Evolutionary conservation across 352 stramenopile genomes (phyloP), one percentile per base, ranked within the genome.

Genomic region (Albugo candida): DNA sequence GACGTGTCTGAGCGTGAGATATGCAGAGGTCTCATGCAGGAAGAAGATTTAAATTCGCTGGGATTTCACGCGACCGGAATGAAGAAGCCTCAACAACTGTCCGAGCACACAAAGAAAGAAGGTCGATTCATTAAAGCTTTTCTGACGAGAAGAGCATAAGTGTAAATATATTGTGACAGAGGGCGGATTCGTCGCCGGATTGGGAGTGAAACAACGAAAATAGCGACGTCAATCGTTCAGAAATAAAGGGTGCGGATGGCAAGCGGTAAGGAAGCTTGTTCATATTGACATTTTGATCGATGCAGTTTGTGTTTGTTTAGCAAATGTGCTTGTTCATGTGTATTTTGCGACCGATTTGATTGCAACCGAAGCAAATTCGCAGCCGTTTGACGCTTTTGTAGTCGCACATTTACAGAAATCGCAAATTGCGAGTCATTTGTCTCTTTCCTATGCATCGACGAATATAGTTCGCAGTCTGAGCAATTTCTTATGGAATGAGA

Each of bases 61-160:
- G 82, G 82, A 0, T 93, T 94, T 53, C 62, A 87, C 45, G 62
- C 85, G 19, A 66, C 81, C 55, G 74, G 64, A 39, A 86, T 86
- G 71, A 67, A 71, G 40, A 85, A 83, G 52, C 63, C 63, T 61
- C 54, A 64, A 60, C 36, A 50, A 67, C 39, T 57, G 67, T 10
- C 62, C 58, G 47, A 16, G 38, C 31, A 17, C 43, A 13, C 72
- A 87, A 51, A 76, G 75, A 19, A 61, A 69, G 16, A 86, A 84
- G 59, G 79, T 89, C 70, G 67, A 69, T 72, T 27, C 2, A 52
- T 37, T 0, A 19, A 24, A 13, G 21, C 6, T 2, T 35, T 35
- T 43, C 38, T n/a, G n/a, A n/a, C n/a, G n/a, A 54, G 10, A 17
- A n/a, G 19, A 24, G 21, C 27, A 16, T 5, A 38, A 17, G 8